These are phyloP conservation scores for Ogataea pilisensis DNA, from an alignment of 805 yeast genomes.

Conservation along the genomic window DNA sequence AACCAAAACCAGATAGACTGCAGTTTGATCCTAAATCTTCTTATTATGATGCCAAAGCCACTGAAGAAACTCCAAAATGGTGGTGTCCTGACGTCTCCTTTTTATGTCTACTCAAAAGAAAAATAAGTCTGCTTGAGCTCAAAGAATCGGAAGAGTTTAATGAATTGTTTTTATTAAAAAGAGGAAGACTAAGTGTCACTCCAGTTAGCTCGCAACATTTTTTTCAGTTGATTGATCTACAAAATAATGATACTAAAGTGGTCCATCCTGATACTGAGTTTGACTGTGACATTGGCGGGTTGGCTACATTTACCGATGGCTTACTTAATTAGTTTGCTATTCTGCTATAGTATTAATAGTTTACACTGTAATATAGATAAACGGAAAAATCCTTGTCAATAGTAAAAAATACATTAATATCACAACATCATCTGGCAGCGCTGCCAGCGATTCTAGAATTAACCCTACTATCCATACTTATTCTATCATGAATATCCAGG, in stretches of 20 bases:
- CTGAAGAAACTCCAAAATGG: constrained; percentile 45
- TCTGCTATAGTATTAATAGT: neutral
- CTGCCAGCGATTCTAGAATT: constrained; percentile 27
- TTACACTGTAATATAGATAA: neutral
- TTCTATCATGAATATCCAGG: constrained; percentile 72
- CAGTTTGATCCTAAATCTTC: constrained; percentile 41
- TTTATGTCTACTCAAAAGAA: constrained; percentile 38
- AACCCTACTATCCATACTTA: constrained; percentile 75
- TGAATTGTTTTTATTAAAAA: constrained; percentile 42
- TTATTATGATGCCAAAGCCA: constrained; percentile 46
- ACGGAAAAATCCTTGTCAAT: no score
- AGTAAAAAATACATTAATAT: no score
- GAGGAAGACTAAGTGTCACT: constrained; percentile 49
- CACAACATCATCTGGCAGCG: constrained; percentile 3
- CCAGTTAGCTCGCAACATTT: constrained; percentile 45
- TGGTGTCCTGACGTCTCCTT: constrained; percentile 52
- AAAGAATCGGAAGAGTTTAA: constrained; percentile 28
- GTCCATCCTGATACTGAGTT: constrained; percentile 11
- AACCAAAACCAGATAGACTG: constrained; percentile 36
- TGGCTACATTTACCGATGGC: constrained; percentile 9
- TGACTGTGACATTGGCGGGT: constrained; percentile 16
- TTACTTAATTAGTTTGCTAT: neutral
- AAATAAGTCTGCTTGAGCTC: constrained; percentile 39
- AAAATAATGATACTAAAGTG: constrained; percentile 16
- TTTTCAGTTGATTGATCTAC: constrained; percentile 35